These are phyloP conservation scores for Ceratobasidium sp. DNA, from an alignment of 1,284 basidiomycete species.

Conservation along the genomic window DNA sequence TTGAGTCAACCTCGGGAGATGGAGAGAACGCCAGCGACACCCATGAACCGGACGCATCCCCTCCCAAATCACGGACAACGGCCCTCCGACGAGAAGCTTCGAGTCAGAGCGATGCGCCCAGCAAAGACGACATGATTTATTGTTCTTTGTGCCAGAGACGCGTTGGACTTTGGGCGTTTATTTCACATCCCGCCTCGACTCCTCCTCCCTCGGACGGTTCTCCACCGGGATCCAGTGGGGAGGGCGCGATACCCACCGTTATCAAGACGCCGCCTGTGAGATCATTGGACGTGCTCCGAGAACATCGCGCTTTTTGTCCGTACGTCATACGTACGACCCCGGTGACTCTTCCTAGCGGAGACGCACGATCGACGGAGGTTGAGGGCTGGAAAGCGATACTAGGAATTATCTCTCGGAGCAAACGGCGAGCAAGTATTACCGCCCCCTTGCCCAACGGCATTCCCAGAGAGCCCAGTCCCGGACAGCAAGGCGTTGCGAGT, in stretches of 20 bases:
- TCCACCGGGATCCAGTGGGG: slow-evolving; percentile 9
- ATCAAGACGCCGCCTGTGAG: slow-evolving; percentile 33
- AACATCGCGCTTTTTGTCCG: slow-evolving; percentile 85
- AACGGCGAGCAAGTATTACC: slow-evolving; percentile 13
- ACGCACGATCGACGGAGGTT: slow-evolving; percentile 53
- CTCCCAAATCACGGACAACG: slow-evolving; percentile 48
- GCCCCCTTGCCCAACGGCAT: neutral
- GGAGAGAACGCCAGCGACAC: slow-evolving; percentile 44
- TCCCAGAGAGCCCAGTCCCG: slow-evolving; percentile 22
- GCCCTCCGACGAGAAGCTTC: slow-evolving; percentile 27
- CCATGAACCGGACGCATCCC: slow-evolving; percentile 38
- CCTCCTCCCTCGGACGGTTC: slow-evolving; percentile 51
- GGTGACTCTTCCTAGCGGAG: slow-evolving; percentile 63
- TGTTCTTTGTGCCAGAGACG: slow-evolving; percentile 80
- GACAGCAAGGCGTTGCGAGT: slow-evolving; percentile 26
- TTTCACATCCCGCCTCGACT: slow-evolving; percentile 53
- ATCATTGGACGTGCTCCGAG: slow-evolving; percentile 69
- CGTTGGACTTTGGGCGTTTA: slow-evolving; percentile 81
- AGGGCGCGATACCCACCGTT: neutral
- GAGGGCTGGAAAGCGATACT: slow-evolving; percentile 85
- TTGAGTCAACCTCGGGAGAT: slow-evolving; percentile 52
- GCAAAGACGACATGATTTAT: slow-evolving; percentile 64
- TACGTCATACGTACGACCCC: slow-evolving; percentile 78
- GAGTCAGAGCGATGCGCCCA: slow-evolving; percentile 22
- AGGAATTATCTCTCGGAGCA: slow-evolving; percentile 38